Base-by-base conservation (phyloP, 495 filamentous ascomycete species). In the Copromyces sp. region DNA sequence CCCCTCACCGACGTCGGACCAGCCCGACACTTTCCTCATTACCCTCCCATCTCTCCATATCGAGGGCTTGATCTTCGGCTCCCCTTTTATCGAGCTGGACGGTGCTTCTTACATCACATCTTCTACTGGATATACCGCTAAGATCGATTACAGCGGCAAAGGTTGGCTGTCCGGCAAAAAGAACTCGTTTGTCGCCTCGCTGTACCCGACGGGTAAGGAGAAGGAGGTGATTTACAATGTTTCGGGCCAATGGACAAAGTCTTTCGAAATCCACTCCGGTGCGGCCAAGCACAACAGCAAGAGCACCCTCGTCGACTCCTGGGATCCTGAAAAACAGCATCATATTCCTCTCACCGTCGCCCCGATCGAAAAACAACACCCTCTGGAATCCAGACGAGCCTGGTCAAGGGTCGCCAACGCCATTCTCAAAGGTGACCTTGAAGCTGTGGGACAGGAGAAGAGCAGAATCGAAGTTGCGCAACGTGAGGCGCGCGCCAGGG, bases 81-180 rank as follows among this genome's bases (percentile, higher is more conserved):
- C 92, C 2, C 94, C 95, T 2, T 97, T 92, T 77, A 91, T 97
- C 71, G 96, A 99, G 80, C 88, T 99, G 16, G 92, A 96, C 72
- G 90, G 90, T 78, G 84, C 84, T 44, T 91, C 91, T 69, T 93
- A 90, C 80, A 99, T 99, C 78, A 87, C 86, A 37, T 94, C 92
- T 73, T 94, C 91, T 32, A 90, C 89, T 4, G 95, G 95, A 74
- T 98, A 90, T 82, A 90, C 93, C n/a, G 87, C 94, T 68, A 95
- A 94, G 82, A 93, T 98, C 75, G 92, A 95, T 80, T 99, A 96
- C 83, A 91, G 87, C 71, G 94, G 93, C 71, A 94, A 93, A 82
- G 95, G 95, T 40, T 99, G 94, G 94, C 72, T 99, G 39, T 92
- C 90, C 69, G 96, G 95, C 39, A 97, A 96, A 86, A 96, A 97